Base-by-base conservation (phyloP, 345 rosid species). In the Heritiera fomes region DNA sequence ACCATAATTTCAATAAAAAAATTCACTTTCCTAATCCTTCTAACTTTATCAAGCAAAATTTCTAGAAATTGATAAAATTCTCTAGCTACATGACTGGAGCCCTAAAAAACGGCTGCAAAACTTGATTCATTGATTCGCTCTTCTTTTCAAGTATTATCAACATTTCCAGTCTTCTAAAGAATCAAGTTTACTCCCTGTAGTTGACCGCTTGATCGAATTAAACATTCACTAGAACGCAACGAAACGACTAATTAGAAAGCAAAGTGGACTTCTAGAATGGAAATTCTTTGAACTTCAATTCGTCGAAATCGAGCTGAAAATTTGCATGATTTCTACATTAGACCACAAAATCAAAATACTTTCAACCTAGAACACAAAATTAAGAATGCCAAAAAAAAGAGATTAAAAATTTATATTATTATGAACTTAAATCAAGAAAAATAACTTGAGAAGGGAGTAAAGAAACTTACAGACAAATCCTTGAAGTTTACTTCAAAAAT, bases 401-500 rank as follows among this genome's bases (percentile, higher is more conserved):
- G 1, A 38, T 38, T 0, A 8, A 71, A 4, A 23, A 28, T 60
- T 28, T 15, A 50, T 2, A 50, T 2, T 49, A 52, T 52, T 4
- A 50, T 52, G 18, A 52, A 71, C 60, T 50, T 12, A 23, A 47
- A 53, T 28, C 13, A 71, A 71, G 7, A 7, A 13, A 69, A 71
- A 17, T 71, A 15, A 71, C 8, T 15, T 32, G 43, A 32, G 46
- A 50, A 28, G 60, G 32, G 45, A 38, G 63, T 3, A 9, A 30
- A 32, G 13, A 47, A 9, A 52, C 60, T 71, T 50, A 52, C 61
- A 32, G 80, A 59, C 43, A 63, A 50, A 28, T 40, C 82, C 85
- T 81, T 77, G 73, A 87, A 71, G 79, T 63, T 69, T 65, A 75
- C 49, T 78, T 13, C 63, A 63, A 71, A 14, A 45, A 78, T 76